Base-by-base conservation (phyloP, 2,329 filamentous ascomycete genomes). In the Fusarium fracticaudum region DNA sequence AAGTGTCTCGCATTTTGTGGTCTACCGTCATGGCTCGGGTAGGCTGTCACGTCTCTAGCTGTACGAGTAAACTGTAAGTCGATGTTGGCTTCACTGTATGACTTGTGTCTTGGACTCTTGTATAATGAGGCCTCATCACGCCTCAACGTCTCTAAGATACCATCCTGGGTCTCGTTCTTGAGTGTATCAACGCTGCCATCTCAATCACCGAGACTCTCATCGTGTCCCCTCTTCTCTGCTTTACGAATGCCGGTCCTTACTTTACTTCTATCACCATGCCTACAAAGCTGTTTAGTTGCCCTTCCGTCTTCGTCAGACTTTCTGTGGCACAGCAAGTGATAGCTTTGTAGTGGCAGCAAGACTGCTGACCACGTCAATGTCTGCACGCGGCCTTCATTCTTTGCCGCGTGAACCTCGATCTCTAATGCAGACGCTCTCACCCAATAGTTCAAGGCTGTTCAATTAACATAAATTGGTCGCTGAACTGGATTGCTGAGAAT, bases 81-180 rank as follows among this genome's bases (percentile, higher is more conserved):
- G 10, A 6, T 2, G 24, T 18, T 38, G 24, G 5, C 18, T 38
- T 54, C 1, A 9, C 3, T 13, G 7, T 5, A 20, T 9, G 18
- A 14, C 2, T 1, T 3, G 3, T 37, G 18, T 3, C 12, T 37
- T 37, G 50, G 9, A 37, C 4, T 37, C 8, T 0, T 3, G 4
- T 26, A 37, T 37, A 17, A 31, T 11, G 7, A 8, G 4, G 0
- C 1, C 8, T 22, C 7, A 26, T 26, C 17, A 14, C 13, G 33
- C 6, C n/a, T 37, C 33, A 26, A 5, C 3, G 7, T 20, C 18
- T 37, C 10, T 2, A 6, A 26, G 3, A 22, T 37, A 9, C 3
- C 18, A 37, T 26, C 18, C 13, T 22, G 14, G 24, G 13, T 13
- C 24, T 18, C 1, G 51, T 38, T 17, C 24, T 13, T 40, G 8